Percentiles rank a stretch among this genome's conserved stretches.
phyloP scores from a whole-genome alignment of 345 rosid species.

The Sonneratia alba region DNA sequence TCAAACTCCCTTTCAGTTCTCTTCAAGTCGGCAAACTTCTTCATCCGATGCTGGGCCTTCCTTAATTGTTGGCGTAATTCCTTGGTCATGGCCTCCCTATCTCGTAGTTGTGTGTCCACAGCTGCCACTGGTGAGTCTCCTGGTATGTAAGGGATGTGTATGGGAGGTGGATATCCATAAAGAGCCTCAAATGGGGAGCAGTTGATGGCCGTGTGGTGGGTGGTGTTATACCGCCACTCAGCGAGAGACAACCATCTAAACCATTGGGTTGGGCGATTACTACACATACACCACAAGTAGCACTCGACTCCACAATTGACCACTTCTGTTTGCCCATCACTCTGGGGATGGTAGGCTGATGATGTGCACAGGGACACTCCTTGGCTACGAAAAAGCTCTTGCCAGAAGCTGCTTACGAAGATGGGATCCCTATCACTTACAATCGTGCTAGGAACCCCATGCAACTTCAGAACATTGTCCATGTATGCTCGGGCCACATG shows the following conservation, averaged over 20 bases:
- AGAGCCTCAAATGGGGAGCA: neutral
- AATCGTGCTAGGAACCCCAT: conserved; percentile 5
- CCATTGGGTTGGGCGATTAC: neutral
- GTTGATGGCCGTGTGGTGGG: neutral
- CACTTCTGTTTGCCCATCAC: no score
- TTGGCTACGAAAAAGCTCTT: neutral
- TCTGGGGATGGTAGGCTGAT: conserved; percentile 1
- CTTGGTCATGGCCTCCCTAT: neutral
- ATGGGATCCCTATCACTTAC: neutral
- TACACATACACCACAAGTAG: neutral
- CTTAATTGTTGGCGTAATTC: neutral
- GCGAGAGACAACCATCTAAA: conserved; percentile 1
- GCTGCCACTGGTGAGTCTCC: neutral
- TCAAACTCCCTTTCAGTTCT: neutral
- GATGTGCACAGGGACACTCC: neutral
- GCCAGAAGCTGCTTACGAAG: neutral
- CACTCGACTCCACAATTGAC: neutral
- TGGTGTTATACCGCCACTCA: conserved; percentile 4
- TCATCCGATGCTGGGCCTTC: neutral
- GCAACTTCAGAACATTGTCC: neutral
- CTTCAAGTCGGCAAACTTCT: neutral
- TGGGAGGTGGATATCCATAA: neutral
- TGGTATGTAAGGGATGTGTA: neutral
- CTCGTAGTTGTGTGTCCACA: neutral
- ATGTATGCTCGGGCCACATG: no score